A percentile compares a stretch with the other conserved stretches of the same genome.
Evolutionary conservation across 352 stramenopile genomes (phyloP).

Genomic region (Phytopythium boreale): DNA sequence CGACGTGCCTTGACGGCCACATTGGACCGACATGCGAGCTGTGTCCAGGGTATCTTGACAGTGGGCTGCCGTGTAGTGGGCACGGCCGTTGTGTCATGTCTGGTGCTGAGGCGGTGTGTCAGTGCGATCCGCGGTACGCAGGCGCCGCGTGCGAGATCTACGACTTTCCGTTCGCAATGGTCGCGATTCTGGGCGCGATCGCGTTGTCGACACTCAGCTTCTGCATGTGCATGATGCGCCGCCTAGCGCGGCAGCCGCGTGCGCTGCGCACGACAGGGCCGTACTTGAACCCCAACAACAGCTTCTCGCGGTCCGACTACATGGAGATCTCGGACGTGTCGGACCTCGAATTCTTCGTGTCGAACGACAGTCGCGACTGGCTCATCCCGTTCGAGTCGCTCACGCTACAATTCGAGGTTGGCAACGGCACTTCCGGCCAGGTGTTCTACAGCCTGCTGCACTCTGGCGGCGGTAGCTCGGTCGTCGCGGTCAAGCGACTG

Average conservation of each 20-base stretch:
- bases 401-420: constrained; percentile 81
- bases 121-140: constrained; percentile 74
- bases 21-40: constrained; percentile 67
- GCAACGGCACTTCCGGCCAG: constrained; percentile 86
- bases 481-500: constrained; percentile 86
- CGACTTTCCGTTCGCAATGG: constrained; percentile 84
- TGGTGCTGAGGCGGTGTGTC: constrained; percentile 50
- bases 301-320: constrained; percentile 81
- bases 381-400: constrained; percentile 89
- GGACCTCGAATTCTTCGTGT: constrained; percentile 86
- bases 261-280: constrained; percentile 23
- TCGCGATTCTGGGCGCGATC: constrained; percentile 72
- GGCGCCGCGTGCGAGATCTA: constrained; percentile 77
- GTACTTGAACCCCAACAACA: constrained; percentile 57
- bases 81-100: constrained; percentile 65
- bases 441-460: constrained; percentile 87
- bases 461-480: constrained; percentile 74
- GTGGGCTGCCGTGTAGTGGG: constrained; percentile 61
- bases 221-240: constrained; percentile 86
- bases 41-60: constrained; percentile 75
- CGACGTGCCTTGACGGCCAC: constrained; percentile 70
- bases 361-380: constrained; percentile 85
- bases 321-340: constrained; percentile 85
- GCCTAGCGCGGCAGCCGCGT: constrained; percentile 66
- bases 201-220: constrained; percentile 79